phyloP scores from a whole-genome alignment of 305 asterid genomes.

The Fraxinus albicans region DNA sequence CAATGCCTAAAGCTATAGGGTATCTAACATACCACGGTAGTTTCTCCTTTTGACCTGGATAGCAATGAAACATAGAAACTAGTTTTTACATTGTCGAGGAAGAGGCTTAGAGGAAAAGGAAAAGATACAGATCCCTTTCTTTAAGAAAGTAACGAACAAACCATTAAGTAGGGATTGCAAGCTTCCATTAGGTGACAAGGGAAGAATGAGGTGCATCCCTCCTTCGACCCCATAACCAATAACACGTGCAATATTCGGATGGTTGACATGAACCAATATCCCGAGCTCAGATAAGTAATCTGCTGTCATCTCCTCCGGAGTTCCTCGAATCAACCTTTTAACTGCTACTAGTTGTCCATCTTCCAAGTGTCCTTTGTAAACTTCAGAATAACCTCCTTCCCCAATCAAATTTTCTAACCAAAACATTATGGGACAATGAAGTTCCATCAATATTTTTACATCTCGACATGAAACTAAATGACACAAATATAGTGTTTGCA shows the following conservation, averaged over 20 bases:
- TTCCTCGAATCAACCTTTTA: conserved; percentile 80
- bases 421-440: background rate
- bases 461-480: background rate
- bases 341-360: conserved; percentile 83
- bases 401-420: conserved; percentile 73
- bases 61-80: conserved; percentile 9
- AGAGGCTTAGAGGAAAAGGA: background rate
- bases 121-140: background rate
- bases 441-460: conserved; percentile 14
- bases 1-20: conserved; percentile 70
- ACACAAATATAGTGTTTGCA: background rate
- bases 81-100: background rate
- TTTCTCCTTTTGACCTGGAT: conserved; percentile 55
- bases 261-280: conserved; percentile 87
- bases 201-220: conserved; percentile 98
- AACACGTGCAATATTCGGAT: conserved; percentile 79
- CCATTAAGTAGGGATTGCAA: conserved; percentile 70
- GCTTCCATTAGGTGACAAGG: conserved; percentile 92
- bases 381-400: conserved; percentile 95
- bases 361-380: conserved; percentile 76
- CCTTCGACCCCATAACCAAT: conserved; percentile 97
- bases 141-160: conserved; percentile 24
- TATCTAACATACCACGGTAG: conserved; percentile 62
- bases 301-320: conserved; percentile 87
- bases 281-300: conserved; percentile 94